Base-by-base conservation (phyloP, 2,329 filamentous ascomycete genomes). In the Xenoacremonium recifei region DNA sequence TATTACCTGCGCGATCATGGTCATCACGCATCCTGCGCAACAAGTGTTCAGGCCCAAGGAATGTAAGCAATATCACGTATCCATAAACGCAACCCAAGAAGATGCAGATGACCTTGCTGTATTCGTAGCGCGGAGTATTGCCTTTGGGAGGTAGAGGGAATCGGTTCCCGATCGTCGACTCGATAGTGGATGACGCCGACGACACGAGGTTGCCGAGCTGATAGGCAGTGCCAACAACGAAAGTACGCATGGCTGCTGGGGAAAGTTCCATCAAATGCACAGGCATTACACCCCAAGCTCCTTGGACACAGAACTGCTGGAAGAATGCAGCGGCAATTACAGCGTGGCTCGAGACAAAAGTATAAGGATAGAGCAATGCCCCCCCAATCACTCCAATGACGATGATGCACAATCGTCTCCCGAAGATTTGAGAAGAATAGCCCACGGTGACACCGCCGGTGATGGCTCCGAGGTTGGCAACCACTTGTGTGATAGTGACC, bases 41-140 rank as follows among this genome's bases (percentile, higher is more conserved):
- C 39, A 79, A 56, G 44, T 76, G 69, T 64, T 80, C 77, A 1
- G 77, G 77, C 0, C 85, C 85, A 3, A 87, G 32, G 9, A 87
- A 62, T 0, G 83, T 84, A 40, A 89, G 59, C 5, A 80, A 2
- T 25, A 83, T 72, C 15, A 79, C 70, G 46, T 80, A 83, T 18
- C 58, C 75, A 53, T 78, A 95, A 2, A 95, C 89, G 53, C 85
- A 89, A 1, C 76, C 90, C 86, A 96, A 90, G 67, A 96, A 95
- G 58, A 95, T 93, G 59, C 84, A 89, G 50, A 95, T 92, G 9
- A 95, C 89, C 54, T 84, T 84, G 29, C 88, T 89, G 53, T 95
- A 95, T 45, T 88, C 70, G 62, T 85, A 89, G 3, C 85, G 71
- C 21, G 66, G 62, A 0, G 69, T 73, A 15, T 65, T 60, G 15